These are phyloP conservation scores for Globisporangium parvum DNA, from an alignment of 352 stramenopile genomes.

Conservation along the genomic window DNA sequence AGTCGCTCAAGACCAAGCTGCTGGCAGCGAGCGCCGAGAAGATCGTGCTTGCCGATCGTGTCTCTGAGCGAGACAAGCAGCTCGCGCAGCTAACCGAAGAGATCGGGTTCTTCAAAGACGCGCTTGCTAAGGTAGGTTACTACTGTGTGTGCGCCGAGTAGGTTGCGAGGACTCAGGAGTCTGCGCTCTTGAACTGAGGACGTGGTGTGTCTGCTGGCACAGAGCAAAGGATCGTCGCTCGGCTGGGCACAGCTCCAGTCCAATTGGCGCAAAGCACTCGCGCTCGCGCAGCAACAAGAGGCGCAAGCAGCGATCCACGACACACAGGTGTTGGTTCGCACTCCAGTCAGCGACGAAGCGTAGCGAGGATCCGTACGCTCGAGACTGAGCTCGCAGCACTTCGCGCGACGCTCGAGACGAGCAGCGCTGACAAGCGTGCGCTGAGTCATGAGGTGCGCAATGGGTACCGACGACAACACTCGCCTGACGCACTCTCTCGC, in stretches of 20 bases:
- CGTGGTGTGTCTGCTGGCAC: neutral
- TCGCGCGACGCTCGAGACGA: slow-evolving; percentile 1
- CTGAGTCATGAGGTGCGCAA: slow-evolving; percentile 7
- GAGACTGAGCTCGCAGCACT: slow-evolving; percentile 15
- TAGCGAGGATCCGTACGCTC: slow-evolving; percentile 3
- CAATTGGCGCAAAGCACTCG: slow-evolving; percentile 14
- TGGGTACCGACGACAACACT: too few species aligned
- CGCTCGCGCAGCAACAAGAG: slow-evolving; percentile 5
- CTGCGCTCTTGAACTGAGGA: neutral
- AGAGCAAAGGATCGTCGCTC: slow-evolving; percentile 11
- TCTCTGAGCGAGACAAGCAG: slow-evolving; percentile 27
- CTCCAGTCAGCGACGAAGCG: neutral
- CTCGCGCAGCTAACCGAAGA: slow-evolving; percentile 35
- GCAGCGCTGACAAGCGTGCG: neutral
- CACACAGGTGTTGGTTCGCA: neutral
- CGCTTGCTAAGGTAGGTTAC: slow-evolving; percentile 29
- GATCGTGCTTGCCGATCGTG: slow-evolving; percentile 18
- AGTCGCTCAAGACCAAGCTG: slow-evolving; percentile 34
- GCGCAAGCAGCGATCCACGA: neutral
- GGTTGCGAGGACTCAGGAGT: too few species aligned
- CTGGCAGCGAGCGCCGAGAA: slow-evolving; percentile 38
- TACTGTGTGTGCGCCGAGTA: too few species aligned
- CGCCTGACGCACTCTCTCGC: too few species aligned
- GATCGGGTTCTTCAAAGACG: slow-evolving; percentile 58
- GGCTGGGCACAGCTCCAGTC: slow-evolving; percentile 14